Evolutionary conservation across 495 filamentous ascomycete species (phyloP).

Genomic region (Talaromyces liani): DNA sequence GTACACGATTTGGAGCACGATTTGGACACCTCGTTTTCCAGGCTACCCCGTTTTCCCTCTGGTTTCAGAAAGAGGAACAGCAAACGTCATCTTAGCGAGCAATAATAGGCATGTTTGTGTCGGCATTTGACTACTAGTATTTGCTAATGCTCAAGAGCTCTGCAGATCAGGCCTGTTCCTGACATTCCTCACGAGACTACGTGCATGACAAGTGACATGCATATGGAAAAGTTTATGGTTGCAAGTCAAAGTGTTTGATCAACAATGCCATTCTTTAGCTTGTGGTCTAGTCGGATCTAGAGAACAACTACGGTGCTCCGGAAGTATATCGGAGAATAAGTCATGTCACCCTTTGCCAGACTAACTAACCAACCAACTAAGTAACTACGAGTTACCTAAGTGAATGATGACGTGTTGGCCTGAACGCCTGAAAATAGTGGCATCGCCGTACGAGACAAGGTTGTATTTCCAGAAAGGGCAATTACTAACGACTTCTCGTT

Average conservation of each 20-base stretch:
- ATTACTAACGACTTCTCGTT: not conserved
- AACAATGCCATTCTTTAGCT: not conserved
- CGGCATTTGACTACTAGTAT: not conserved
- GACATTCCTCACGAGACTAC: not conserved
- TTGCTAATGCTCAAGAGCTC: not conserved
- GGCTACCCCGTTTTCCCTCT: not conserved
- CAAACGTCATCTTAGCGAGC: not conserved
- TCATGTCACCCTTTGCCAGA: not conserved
- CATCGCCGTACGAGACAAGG: not conserved
- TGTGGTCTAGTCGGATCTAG: not conserved
- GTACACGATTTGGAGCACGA: not conserved
- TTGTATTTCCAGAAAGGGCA: not conserved
- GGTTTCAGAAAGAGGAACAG: not conserved
- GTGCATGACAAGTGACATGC: not conserved
- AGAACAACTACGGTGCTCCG: not conserved
- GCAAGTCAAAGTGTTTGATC: not conserved
- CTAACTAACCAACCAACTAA: no score
- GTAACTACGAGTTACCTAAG: no score
- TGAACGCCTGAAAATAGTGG: not conserved
- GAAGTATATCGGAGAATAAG: slow-evolving; percentile 2
- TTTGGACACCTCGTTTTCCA: not conserved
- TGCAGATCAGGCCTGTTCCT: not conserved
- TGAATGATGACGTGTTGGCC: not conserved
- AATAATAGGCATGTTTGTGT: not conserved
- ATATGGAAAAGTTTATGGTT: not conserved